Evolutionary conservation across 768 basidiomycete genomes (phyloP), one percentile per base, ranked within the genome.

Genomic region (Leccinum disarticulatum): DNA sequence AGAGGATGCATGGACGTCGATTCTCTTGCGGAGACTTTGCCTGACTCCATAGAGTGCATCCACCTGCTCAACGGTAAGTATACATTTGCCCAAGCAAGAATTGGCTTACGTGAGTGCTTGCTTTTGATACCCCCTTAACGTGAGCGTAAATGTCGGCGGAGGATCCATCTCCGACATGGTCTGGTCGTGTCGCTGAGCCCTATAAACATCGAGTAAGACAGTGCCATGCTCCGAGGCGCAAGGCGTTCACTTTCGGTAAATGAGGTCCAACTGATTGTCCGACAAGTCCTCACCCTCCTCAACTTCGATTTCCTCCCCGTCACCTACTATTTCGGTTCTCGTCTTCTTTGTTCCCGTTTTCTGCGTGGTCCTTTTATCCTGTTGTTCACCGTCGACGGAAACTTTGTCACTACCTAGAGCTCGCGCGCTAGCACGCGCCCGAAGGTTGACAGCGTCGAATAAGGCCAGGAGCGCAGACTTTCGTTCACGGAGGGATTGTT

Each of bases 41-140:
- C 91, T 2, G 81, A 83, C 75, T 98, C 96, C 55, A 94, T 79
- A 3, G 90, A 89, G 64, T 86, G 77, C 95, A 97, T 95, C 95
- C 95, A 98, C 38, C 91, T 93, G 58, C 14, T 52, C 33, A 25
- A n/a, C 15, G 36, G 19, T 59, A 35, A 59, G 41, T 46, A 54
- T 13, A 46, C 8, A 9, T 35, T 35, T 43, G 3, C 13, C 5
- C 4, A n/a, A 48, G 28, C 30, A 30, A 54, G 8, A 15, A 27
- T 38, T 14, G 19, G 73, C 86, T 51, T 55, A 91, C 87, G 77
- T 78, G 50, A 98, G 77, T 0, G 95, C 96, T 73, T 98, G 96
- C 69, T 94, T 96, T 69, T 98, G 96, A 74, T 98, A 98, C 38
- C 86, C 86, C 50, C 93, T 83, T 28, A 96, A 75, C 3, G 79